These are phyloP conservation scores for Trichoderma sp. DNA, from an alignment of 2,329 filamentous ascomycete species.

Conservation along the genomic window DNA sequence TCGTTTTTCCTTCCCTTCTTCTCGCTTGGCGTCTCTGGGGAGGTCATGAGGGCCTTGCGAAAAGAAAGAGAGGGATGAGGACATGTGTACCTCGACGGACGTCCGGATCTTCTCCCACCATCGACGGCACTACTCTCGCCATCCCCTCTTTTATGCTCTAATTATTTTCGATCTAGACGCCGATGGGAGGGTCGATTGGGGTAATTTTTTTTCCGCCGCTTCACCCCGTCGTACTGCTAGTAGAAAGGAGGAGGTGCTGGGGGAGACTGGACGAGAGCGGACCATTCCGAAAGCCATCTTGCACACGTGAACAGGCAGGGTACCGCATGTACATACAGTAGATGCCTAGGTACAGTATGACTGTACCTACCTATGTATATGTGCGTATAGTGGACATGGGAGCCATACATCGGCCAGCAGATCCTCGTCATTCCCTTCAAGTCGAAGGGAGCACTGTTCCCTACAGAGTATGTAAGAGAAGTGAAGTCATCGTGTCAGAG, in stretches of 20 bases:
- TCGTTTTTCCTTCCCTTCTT: background rate
- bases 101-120: background rate
- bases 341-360: background rate
- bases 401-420: background rate
- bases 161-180: slow-evolving; percentile 13
- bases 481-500: background rate
- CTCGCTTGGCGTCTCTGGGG: no score
- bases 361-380: background rate
- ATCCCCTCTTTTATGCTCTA: background rate
- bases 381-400: background rate
- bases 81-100: background rate
- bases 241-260: slow-evolving; percentile 11
- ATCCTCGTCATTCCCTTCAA: background rate
- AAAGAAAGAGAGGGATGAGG: background rate
- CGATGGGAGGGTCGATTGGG: slow-evolving; percentile 14
- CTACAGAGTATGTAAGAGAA: background rate
- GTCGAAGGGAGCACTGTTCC: background rate
- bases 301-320: slow-evolving; percentile 23
- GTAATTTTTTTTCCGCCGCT: background rate
- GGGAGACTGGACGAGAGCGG: slow-evolving; percentile 3
- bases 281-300: slow-evolving; percentile 13
- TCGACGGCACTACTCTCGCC: background rate
- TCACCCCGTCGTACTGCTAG: slow-evolving; percentile 18
- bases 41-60: no score
- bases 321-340: background rate